Evolutionary conservation across 257 asterid species (phyloP).

Genomic region (Solanum chilense): DNA sequence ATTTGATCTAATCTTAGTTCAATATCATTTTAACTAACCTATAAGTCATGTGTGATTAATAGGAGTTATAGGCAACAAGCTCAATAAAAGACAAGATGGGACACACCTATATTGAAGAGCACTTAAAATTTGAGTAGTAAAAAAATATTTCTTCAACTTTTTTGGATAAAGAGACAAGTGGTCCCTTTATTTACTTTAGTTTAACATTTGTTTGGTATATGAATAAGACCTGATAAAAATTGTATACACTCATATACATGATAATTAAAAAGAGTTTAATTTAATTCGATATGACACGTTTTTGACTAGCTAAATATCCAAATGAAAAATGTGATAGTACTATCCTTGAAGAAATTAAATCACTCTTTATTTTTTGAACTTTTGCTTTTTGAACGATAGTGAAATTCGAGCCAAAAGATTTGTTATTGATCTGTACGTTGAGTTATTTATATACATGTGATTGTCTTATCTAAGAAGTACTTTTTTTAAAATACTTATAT

Average conservation of each 20-base stretch:
- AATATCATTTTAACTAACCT: neutral
- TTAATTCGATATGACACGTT: neutral
- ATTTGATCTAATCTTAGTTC: neutral
- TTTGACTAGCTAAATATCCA: neutral
- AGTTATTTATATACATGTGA: no score
- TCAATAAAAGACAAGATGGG: neutral
- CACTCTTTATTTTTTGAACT: accelerated
- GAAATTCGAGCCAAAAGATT: neutral
- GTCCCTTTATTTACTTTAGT: neutral
- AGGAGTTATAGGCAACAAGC: neutral
- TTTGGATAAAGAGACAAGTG: neutral
- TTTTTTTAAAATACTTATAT: neutral
- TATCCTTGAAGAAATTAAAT: neutral
- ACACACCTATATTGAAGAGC: neutral
- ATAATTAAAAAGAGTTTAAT: neutral
- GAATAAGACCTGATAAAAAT: neutral
- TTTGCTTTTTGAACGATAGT: neutral
- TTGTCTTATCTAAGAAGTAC: neutral
- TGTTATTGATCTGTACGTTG: neutral
- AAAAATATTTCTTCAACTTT: neutral
- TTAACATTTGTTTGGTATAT: neutral
- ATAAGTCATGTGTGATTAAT: neutral
- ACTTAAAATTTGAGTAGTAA: neutral
- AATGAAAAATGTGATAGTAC: neutral
- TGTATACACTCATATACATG: neutral